Evolutionary conservation across 805 yeast genomes (phyloP), one percentile per base, ranked within the genome.

Genomic region (Vanderwaltozyma polyspora): DNA sequence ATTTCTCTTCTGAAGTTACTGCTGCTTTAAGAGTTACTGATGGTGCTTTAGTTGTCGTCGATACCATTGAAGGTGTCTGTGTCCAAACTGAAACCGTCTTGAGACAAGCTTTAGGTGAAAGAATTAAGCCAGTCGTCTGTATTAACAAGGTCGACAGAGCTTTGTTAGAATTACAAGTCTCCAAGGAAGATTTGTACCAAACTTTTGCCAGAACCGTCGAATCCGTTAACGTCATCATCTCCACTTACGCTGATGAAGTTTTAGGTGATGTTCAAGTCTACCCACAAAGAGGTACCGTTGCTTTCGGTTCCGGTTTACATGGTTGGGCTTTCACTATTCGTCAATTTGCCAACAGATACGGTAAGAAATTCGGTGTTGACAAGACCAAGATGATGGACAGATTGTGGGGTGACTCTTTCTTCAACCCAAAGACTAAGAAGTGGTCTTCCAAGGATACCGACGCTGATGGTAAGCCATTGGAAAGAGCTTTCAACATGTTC

Each of bases 311-410:
- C 67, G 97, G 96, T 81, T 77, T 89, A 63, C 97, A 89, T 79
- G 97, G 97, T 70, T 89, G 97, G 97, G 96, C 95, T 65, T 87
- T 87, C 86, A 87, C 97, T 58, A 80, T 87, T 64, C 85, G 97
- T 72, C 97, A 87, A 76, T 87, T 87, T 59, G 97, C 97, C 59
- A 95, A 95, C 71, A 83, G 94, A 74, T 87, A 89, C 79, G 76
- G 95, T 67, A 85, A 86, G 86, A 89, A 87, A 75, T 87, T 89
- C 66, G 96, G 96, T 85, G 96, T 89, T 63, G 95, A 87, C 83
- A 78, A 84, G 67, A 52, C 65, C 46, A 87, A 89, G 84, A 85
- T 87, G 96, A 83, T 84, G 95, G 86, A 83, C 71, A 81, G 95
- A 74, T 77, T 87, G 68, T 87, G 97, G 97, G 97, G 97, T 70